phyloP scores from a whole-genome alignment of 2,329 filamentous ascomycete genomes.

The Cercospora zeae-maydis region DNA sequence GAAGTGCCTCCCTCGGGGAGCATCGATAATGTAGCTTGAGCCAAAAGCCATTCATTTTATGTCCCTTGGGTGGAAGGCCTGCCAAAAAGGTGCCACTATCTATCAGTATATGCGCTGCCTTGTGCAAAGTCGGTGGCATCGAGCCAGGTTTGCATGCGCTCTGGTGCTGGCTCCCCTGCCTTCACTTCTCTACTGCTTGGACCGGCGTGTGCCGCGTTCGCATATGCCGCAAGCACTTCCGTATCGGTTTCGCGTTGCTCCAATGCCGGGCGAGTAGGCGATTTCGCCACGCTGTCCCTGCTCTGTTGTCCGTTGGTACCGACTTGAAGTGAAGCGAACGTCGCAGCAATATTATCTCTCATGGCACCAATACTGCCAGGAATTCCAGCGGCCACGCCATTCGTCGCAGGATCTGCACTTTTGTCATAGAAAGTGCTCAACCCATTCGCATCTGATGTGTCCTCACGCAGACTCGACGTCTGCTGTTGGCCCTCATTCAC shows the following conservation, averaged over 20 bases:
- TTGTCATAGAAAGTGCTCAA: neutral
- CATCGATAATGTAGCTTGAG: conserved; percentile 46
- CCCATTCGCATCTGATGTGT: neutral
- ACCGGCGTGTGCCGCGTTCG: neutral
- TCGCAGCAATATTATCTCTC: conserved; percentile 1
- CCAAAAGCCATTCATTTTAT: neutral
- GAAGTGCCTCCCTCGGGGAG: conserved; percentile 51
- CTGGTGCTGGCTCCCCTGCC: neutral
- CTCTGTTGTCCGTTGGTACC: neutral
- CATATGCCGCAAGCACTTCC: conserved; percentile 11
- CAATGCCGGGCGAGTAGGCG: conserved; percentile 12
- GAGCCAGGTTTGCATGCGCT: conserved; percentile 6
- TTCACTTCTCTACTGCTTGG: neutral
- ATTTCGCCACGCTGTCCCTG: neutral
- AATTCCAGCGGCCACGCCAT: neutral
- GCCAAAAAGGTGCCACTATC: neutral
- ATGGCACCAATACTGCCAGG: neutral
- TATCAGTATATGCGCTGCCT: conserved; percentile 23
- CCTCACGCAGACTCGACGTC: neutral
- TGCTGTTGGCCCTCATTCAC: neutral
- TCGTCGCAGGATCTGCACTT: neutral
- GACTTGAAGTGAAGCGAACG: conserved; percentile 3
- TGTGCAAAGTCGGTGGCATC: conserved; percentile 23
- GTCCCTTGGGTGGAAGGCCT: neutral
- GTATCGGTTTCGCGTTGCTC: conserved; percentile 16